Percentiles rank a stretch among this genome's conserved stretches.
Conservation (phyloP, 2,329 filamentous ascomycete species). For the Exophiala aquamarina region DNA sequence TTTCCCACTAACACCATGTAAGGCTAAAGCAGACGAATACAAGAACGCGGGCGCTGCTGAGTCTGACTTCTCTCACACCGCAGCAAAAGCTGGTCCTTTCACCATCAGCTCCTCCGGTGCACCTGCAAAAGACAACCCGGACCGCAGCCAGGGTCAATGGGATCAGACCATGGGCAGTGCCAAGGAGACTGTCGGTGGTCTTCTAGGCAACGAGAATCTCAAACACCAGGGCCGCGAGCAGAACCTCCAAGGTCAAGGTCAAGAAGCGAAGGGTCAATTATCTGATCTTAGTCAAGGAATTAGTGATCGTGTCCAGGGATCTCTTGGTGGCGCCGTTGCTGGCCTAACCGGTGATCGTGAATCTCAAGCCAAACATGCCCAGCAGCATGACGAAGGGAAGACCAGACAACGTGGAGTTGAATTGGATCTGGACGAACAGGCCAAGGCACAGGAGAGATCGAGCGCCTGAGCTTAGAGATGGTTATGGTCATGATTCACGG, state of each 20-base stretch:
- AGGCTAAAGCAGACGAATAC: slow-evolving; percentile 59
- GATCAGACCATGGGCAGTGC: slow-evolving; percentile 86
- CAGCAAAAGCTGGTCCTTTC: slow-evolving; percentile 71
- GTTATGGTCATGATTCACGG: too few species aligned
- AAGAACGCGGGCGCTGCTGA: slow-evolving; percentile 66
- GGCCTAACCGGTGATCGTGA: slow-evolving; percentile 68
- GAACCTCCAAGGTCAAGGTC: slow-evolving; percentile 74
- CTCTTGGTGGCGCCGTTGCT: slow-evolving; percentile 70
- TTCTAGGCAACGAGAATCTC: slow-evolving; percentile 72
- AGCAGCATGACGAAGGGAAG: slow-evolving; percentile 77
- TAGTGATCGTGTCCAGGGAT: slow-evolving; percentile 66
- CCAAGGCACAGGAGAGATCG: slow-evolving; percentile 31
- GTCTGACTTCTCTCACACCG: slow-evolving; percentile 72
- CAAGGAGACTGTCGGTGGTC: slow-evolving; percentile 76
- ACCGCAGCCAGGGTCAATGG: slow-evolving; percentile 70
- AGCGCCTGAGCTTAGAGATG: too few species aligned
- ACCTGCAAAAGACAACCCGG: slow-evolving; percentile 67
- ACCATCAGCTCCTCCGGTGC: slow-evolving; percentile 69
- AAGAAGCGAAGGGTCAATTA: slow-evolving; percentile 81
- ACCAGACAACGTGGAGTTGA: slow-evolving; percentile 80
- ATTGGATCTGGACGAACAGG: slow-evolving; percentile 74
- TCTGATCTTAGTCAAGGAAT: slow-evolving; percentile 70
- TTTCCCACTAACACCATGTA: too few species aligned
- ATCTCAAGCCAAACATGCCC: slow-evolving; percentile 61
- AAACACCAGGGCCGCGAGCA: slow-evolving; percentile 74